Base-by-base conservation (phyloP, 129 eudicot genomes). In the Apium graveolens region DNA sequence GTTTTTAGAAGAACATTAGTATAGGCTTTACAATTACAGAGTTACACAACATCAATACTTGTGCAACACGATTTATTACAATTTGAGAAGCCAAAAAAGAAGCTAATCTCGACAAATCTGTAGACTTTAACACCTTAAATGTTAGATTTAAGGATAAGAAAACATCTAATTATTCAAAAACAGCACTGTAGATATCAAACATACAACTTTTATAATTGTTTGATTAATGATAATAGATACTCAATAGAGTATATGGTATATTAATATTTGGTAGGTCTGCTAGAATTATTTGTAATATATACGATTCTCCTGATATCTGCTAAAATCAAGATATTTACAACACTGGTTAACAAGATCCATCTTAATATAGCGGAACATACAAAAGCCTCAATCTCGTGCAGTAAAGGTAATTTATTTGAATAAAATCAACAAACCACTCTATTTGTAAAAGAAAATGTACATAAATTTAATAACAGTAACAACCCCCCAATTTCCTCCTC, bases 21-120 rank as follows among this genome's bases (percentile, higher is more conserved):
- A 49, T 49, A 5, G 46, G 80, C 80, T 77, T 60, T 73, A 77
- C 48, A 3, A 17, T 7, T 41, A 73, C n/a, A 73, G 32, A 73
- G 76, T 73, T 45, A 14, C 57, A 73, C 44, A 44, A 26, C 37
- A 44, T 6, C 11, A 73, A 42, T 11, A 73, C 14, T 43, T 42
- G 4, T 24, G 55, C 21, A 73, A 43, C 57, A 26, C 38, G 44
- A 43, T 42, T 41, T 24, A 42, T 10, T 9, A 42, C 0, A 13
- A 5, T 27, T n/a, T 26, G 34, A 21, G 68, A 65, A 65, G 70
- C 70, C 70, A 65, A 27, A 29, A 1, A 38, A 24, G 8, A 14
- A 62, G 11, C 13, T 3, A 21, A 49, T 5, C 10, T 57, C 5
- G 0, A 2, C 27, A 53, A 26, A 53, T 0, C 12, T 44, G 4